A percentile compares a stretch with the other conserved stretches of the same genome.
Evolutionary conservation across 1,284 basidiomycete species (phyloP).

Genomic region (Ustilago sp.): DNA sequence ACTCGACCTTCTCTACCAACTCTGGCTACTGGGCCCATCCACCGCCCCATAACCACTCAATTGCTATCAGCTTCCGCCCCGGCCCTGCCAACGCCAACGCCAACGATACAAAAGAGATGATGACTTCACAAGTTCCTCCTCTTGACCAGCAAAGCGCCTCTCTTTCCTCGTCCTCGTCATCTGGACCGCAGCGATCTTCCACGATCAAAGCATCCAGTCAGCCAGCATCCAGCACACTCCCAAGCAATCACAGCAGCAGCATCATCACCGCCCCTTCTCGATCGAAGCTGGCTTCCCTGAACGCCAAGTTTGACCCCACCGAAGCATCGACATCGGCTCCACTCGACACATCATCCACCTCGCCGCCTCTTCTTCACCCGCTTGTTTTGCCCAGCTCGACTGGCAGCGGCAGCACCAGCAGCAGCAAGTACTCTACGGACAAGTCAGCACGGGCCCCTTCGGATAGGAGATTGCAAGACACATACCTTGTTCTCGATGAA

Average conservation of each 20-base stretch:
- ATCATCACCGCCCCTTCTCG: neutral
- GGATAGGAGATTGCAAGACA: neutral
- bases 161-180: neutral
- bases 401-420: neutral
- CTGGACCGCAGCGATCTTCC: slow-evolving; percentile 20
- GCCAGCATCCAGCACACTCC: neutral
- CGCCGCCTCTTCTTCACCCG: slow-evolving; percentile 24
- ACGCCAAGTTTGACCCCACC: neutral
- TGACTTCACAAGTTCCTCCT: neutral
- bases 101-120: slow-evolving; percentile 2
- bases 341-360: slow-evolving; percentile 13
- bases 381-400: slow-evolving; percentile 18
- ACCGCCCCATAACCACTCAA: slow-evolving; percentile 13
- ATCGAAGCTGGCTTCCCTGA: neutral
- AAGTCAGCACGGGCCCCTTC: neutral
- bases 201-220: slow-evolving; percentile 31
- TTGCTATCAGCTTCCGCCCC: neutral
- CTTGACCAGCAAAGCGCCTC: neutral
- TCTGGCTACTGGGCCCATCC: slow-evolving; percentile 15
- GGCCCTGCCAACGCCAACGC: too few relatives aligned
- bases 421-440: too few relatives aligned
- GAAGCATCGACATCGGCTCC: neutral
- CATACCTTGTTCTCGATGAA: slow-evolving; percentile 16
- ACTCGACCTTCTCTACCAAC: slow-evolving; percentile 16
- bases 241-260: slow-evolving; percentile 2